phyloP scores from a whole-genome alignment of 2,329 filamentous ascomycete species.

The Talaromyces sp. region DNA sequence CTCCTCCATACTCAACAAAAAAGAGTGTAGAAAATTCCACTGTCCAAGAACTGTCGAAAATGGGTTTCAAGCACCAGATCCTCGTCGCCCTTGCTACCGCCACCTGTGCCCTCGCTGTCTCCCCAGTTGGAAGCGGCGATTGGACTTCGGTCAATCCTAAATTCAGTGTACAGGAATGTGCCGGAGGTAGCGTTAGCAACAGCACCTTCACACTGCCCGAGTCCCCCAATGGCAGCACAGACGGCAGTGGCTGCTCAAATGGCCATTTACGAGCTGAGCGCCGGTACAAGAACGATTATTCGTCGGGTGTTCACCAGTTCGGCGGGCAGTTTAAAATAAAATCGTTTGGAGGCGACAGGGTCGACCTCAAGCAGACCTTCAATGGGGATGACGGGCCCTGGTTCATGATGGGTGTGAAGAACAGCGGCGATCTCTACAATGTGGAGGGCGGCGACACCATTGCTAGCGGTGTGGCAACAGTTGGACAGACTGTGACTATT shows the following conservation, averaged over 20 bases:
- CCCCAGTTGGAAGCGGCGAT: slow-evolving; percentile 1
- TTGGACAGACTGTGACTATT: slow-evolving; percentile 5
- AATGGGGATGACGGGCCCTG: slow-evolving; percentile 6
- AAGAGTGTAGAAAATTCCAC: neutral
- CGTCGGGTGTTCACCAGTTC: slow-evolving; percentile 6
- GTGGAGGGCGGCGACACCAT: slow-evolving; percentile 5
- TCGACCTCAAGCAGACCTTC: slow-evolving; percentile 7
- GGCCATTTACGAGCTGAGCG: slow-evolving; percentile 7
- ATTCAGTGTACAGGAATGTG: slow-evolving; percentile 4
- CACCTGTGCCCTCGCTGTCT: slow-evolving; percentile 5
- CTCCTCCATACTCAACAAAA: neutral
- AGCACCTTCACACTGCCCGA: slow-evolving; percentile 3
- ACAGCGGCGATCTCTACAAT: slow-evolving; percentile 7
- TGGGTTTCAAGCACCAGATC: slow-evolving; percentile 5
- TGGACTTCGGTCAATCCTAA: slow-evolving; percentile 4
- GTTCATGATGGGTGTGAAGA: slow-evolving; percentile 8
- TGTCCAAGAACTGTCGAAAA: neutral
- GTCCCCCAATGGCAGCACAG: slow-evolving; percentile 7
- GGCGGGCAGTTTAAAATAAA: slow-evolving; percentile 6
- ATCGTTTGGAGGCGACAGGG: neutral
- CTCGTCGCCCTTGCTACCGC: slow-evolving; percentile 2
- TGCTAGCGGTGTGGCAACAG: slow-evolving; percentile 4
- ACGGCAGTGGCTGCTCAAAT: slow-evolving; percentile 9
- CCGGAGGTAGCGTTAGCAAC: slow-evolving; percentile 1
- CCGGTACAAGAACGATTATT: slow-evolving; percentile 8